Percentiles rank a stretch among this genome's conserved stretches.
phyloP scores from a whole-genome alignment of 129 eudicot genomes.

The Deinandra increscens region DNA sequence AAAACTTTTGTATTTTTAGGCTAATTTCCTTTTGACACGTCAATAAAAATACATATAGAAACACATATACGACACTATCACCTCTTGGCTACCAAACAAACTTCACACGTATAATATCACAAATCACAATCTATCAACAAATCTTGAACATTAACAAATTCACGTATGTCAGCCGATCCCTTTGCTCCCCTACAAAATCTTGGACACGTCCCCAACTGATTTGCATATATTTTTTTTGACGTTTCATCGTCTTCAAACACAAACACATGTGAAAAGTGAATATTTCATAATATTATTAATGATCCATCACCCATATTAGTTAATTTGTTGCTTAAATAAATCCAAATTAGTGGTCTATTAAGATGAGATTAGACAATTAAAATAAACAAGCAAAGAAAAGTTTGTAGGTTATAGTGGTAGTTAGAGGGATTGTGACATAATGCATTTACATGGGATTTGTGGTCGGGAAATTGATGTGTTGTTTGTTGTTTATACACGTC shows the following conservation, averaged over 20 bases:
- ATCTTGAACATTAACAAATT: too few relatives aligned
- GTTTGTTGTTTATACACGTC: constrained; percentile 25
- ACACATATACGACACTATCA: background rate
- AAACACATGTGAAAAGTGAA: too few relatives aligned
- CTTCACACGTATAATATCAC: too few relatives aligned
- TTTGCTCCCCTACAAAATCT: too few relatives aligned
- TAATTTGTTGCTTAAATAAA: background rate
- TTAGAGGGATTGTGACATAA: constrained; percentile 35
- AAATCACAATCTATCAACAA: too few relatives aligned
- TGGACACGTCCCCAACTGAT: too few relatives aligned
- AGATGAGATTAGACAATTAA: background rate
- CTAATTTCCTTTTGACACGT: too few relatives aligned
- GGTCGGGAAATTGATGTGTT: constrained; percentile 30
- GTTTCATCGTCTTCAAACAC: too few relatives aligned
- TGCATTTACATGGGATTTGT: constrained; percentile 24
- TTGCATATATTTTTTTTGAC: too few relatives aligned
- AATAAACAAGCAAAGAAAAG: background rate
- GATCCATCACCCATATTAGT: background rate
- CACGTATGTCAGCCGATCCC: too few relatives aligned
- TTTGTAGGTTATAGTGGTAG: constrained; percentile 34
- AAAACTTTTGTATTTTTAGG: too few relatives aligned
- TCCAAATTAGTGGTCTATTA: constrained; percentile 10
- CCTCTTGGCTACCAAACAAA: background rate
- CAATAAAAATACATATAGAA: background rate
- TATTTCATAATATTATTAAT: background rate